Conservation (phyloP, 148 eudicot species). For the Chenopodium formosanum region DNA sequence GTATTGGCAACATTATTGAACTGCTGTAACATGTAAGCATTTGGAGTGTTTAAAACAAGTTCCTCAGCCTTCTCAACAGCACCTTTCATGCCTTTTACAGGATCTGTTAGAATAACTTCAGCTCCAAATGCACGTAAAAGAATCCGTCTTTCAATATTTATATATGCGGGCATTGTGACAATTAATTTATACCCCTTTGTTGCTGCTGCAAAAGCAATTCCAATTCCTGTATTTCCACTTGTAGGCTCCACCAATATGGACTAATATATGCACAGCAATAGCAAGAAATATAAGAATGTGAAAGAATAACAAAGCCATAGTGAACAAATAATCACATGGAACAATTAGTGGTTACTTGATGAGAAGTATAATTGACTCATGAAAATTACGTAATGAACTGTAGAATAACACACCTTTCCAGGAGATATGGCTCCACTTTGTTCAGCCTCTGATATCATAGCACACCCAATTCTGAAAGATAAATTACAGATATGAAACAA, state of each 20-base stretch:
- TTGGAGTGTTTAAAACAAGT: constrained; percentile 51
- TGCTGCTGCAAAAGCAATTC: constrained; percentile 69
- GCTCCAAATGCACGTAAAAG: constrained; percentile 73
- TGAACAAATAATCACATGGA: constrained; percentile 7
- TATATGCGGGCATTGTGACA: constrained; percentile 65
- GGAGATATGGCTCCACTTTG: constrained; percentile 64
- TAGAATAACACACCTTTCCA: constrained; percentile 45
- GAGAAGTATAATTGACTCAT: background rate
- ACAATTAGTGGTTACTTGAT: background rate
- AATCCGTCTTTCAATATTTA: constrained; percentile 59
- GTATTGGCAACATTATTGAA: constrained; percentile 69
- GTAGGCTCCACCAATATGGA: constrained; percentile 67
- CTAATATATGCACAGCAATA: constrained; percentile 31
- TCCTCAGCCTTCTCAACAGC: constrained; percentile 80
- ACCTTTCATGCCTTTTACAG: constrained; percentile 57
- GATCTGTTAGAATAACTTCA: constrained; percentile 63
- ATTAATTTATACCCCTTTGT: constrained; percentile 58
- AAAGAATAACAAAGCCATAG: constrained; percentile 18
- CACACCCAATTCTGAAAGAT: constrained; percentile 49
- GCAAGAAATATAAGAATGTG: constrained; percentile 2
- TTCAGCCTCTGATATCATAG: constrained; percentile 72
- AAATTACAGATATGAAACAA: constrained; percentile 12
- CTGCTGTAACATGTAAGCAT: constrained; percentile 68
- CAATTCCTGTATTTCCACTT: constrained; percentile 72
- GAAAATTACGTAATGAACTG: background rate